Base-by-base conservation (phyloP, 768 basidiomycete genomes). In the Gymnopilus junonius region DNA sequence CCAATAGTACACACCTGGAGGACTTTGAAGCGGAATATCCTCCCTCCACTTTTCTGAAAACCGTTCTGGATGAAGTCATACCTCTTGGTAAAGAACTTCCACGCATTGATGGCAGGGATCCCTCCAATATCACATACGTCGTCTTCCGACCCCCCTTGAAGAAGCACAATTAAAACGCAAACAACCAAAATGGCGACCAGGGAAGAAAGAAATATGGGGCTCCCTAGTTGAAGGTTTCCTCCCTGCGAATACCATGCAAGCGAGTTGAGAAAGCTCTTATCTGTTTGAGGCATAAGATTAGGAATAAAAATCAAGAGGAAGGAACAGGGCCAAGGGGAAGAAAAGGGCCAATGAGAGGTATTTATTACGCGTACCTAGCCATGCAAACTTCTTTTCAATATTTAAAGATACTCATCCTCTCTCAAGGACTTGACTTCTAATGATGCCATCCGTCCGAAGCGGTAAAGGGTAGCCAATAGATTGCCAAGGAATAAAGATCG, bases 11-110 rank as follows among this genome's bases (percentile, higher is more conserved):
- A 12, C 45, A 72, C 75, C 37, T 73, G 72, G 6, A 75, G 66
- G 21, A 76, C 67, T 8, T 67, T 67, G 62, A 76, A 75, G 17
- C 62, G 58, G 72, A 73, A 34, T 67, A 64, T 7, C 66, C 59
- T 31, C 66, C 65, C 0, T 56, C 63, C 8, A 64, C 65, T 54
- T 58, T 65, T 12, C 64, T 42, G 32, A 74, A 71, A 58, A 14
- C 69, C 61, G 4, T 32, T 46, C 42, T 56, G 53, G 50, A 75
- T 40, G 43, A 76, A 75, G 46, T 75, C 74, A 37, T 65, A 69
- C 8, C 75, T 65, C 37, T 69, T 69, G 6, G 69, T 65, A 45
- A 73, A 76, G 39, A 76, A 76, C 2, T 63, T 59, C 75, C 74
- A 76, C 1, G 74, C 73, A 12, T 68, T 69, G 27, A 74, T 42